These are phyloP conservation scores for Acmispon strigosus DNA, from an alignment of 306 rosid genomes.

Conservation along the genomic window DNA sequence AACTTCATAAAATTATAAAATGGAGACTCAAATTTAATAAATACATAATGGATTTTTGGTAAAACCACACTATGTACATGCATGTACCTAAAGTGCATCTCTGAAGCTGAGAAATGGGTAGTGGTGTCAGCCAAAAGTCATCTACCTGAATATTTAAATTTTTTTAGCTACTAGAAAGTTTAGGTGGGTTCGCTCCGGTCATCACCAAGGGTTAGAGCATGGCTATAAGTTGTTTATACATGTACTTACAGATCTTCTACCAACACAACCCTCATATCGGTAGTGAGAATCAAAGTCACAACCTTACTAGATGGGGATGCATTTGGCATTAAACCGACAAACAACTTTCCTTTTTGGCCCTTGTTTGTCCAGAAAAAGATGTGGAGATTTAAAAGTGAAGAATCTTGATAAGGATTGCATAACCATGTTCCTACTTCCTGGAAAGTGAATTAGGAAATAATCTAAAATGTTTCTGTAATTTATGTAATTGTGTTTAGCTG, in stretches of 20 bases:
- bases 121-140: not conserved
- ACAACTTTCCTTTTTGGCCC: conserved; percentile 9
- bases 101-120: not conserved
- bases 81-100: not conserved
- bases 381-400: conserved; percentile 2
- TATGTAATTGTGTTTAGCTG: conserved; percentile 10
- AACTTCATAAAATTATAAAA: no score
- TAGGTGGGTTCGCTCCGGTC: no score
- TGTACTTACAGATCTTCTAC: not conserved
- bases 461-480: conserved; percentile 18
- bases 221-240: no score
- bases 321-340: no score
- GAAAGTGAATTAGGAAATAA: conserved; percentile 19
- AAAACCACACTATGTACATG: not conserved
- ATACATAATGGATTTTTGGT: not conserved
- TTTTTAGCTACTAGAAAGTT: no score
- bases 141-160: not conserved
- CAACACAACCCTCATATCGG: no score
- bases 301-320: no score
- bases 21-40: no score
- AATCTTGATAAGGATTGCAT: conserved; percentile 14
- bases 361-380: not conserved
- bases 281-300: no score
- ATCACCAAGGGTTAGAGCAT: no score
- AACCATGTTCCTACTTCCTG: conserved; percentile 7